These are phyloP conservation scores for Digitaria exilis DNA, from an alignment of 202 grass and related monocot genomes.

Conservation along the genomic window DNA sequence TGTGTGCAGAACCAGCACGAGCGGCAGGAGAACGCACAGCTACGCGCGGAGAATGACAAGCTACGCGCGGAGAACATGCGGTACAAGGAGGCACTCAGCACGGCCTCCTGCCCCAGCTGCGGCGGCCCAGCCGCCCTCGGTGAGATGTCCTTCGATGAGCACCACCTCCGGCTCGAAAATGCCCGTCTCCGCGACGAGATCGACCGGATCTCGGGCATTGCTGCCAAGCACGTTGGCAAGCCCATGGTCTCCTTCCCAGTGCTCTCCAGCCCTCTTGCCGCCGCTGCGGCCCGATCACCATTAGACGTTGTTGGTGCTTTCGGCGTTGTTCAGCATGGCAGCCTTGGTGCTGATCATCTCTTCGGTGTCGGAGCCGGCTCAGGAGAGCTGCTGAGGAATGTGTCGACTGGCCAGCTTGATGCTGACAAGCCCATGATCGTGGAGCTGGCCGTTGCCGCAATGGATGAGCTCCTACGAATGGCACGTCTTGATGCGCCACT, in stretches of 20 bases:
- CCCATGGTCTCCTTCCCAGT: conserved; percentile 71
- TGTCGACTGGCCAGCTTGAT: conserved; percentile 44
- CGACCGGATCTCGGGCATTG: conserved; percentile 85
- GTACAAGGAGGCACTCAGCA: conserved; percentile 79
- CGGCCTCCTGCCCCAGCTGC: conserved; percentile 84
- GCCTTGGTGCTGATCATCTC: conserved; percentile 49
- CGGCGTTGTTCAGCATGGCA: conserved; percentile 15
- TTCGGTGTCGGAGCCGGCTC: conserved; percentile 36
- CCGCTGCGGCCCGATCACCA: conserved; percentile 51
- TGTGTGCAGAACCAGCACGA: conserved; percentile 77
- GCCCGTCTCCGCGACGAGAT: conserved; percentile 88
- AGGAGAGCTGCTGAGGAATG: conserved; percentile 49
- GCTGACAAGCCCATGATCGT: conserved; percentile 87
- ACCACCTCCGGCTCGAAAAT: conserved; percentile 86
- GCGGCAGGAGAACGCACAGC: conserved; percentile 68
- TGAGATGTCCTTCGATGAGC: conserved; percentile 98
- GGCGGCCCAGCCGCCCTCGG: conserved; percentile 75
- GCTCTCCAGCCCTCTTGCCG: conserved; percentile 56
- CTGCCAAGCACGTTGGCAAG: conserved; percentile 88
- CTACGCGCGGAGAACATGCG: conserved; percentile 73
- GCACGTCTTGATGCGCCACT: conserved; percentile 64
- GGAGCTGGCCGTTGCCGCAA: conserved; percentile 85
- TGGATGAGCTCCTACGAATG: conserved; percentile 90
- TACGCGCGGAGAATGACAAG: conserved; percentile 80
- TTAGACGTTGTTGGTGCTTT: conserved; percentile 56